A percentile compares a stretch with the other conserved stretches of the same genome.
These are phyloP conservation scores for Cubamyces lactineus DNA, from an alignment of 768 basidiomycete species.

Conservation along the genomic window DNA sequence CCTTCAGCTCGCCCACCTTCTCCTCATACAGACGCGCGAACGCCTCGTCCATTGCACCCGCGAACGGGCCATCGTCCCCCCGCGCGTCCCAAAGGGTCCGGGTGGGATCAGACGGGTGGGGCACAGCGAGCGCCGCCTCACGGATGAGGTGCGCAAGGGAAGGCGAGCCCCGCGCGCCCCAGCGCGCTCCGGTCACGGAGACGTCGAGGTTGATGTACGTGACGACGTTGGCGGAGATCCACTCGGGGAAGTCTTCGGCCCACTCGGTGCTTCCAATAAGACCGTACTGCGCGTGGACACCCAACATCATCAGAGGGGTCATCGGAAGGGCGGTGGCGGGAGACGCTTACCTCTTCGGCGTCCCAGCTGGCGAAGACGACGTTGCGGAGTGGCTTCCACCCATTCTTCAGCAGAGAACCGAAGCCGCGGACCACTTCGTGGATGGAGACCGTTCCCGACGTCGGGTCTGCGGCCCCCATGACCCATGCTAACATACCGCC, in stretches of 20 bases:
- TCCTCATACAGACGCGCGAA: slow-evolving; percentile 45
- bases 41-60: slow-evolving; percentile 46
- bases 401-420: slow-evolving; percentile 67
- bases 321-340: not conserved
- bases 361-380: slow-evolving; percentile 83
- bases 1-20: slow-evolving; percentile 28
- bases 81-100: slow-evolving; percentile 82
- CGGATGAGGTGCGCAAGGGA: slow-evolving; percentile 80
- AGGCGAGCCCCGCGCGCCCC: slow-evolving; percentile 63
- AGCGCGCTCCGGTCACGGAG: slow-evolving; percentile 38
- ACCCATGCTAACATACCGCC: slow-evolving; percentile 52
- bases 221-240: slow-evolving; percentile 79
- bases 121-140: slow-evolving; percentile 65
- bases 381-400: slow-evolving; percentile 85
- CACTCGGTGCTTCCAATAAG: slow-evolving; percentile 89
- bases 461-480: slow-evolving; percentile 81
- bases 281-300: slow-evolving; percentile 49
- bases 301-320: not conserved
- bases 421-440: slow-evolving; percentile 79
- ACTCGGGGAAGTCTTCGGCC: slow-evolving; percentile 88
- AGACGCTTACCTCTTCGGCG: slow-evolving; percentile 59
- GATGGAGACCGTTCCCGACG: slow-evolving; percentile 77
- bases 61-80: slow-evolving; percentile 56
- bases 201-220: slow-evolving; percentile 79
- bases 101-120: slow-evolving; percentile 67